Percentiles rank a stretch among this genome's conserved stretches.
phyloP scores from a whole-genome alignment of 164 flowering plant species.

The Annona cherimola region DNA sequence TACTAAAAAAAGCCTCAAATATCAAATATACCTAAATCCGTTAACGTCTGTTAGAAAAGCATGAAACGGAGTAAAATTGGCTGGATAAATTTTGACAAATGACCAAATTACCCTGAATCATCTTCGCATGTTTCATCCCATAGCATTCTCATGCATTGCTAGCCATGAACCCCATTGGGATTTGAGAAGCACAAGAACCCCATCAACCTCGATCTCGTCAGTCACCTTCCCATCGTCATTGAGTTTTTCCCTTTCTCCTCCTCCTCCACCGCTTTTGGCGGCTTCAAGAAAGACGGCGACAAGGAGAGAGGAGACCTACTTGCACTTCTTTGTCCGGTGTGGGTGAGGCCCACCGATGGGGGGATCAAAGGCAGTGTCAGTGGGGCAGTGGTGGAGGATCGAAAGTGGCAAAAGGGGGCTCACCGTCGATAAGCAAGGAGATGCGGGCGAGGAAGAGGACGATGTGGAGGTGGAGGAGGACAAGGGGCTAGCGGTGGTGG shows the following conservation, averaged over 20 bases:
- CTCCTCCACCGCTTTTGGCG: constrained; percentile 23
- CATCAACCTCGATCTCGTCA: constrained; percentile 56
- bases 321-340: constrained; percentile 2
- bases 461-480: constrained; percentile 11
- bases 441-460: constrained; percentile 20
- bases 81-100: too few species aligned
- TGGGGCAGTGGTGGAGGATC: constrained; percentile 28
- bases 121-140: too few species aligned
- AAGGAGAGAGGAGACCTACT: constrained; percentile 17
- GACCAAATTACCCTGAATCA: too few species aligned
- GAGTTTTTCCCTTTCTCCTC: constrained; percentile 22
- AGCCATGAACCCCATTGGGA: constrained; percentile 8
- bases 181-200: constrained; percentile 22
- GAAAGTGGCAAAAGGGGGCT: constrained; percentile 28
- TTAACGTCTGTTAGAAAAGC: too few species aligned
- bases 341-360: background rate
- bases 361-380: constrained; percentile 6
- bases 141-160: too few species aligned
- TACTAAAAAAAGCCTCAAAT: too few species aligned
- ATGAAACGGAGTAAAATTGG: too few species aligned
- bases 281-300: constrained; percentile 41
- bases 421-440: constrained; percentile 26
- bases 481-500: constrained; percentile 13
- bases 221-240: constrained; percentile 24
- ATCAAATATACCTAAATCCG: too few species aligned